Base-by-base conservation (phyloP, 768 basidiomycete species). In the Epithele typhae region DNA sequence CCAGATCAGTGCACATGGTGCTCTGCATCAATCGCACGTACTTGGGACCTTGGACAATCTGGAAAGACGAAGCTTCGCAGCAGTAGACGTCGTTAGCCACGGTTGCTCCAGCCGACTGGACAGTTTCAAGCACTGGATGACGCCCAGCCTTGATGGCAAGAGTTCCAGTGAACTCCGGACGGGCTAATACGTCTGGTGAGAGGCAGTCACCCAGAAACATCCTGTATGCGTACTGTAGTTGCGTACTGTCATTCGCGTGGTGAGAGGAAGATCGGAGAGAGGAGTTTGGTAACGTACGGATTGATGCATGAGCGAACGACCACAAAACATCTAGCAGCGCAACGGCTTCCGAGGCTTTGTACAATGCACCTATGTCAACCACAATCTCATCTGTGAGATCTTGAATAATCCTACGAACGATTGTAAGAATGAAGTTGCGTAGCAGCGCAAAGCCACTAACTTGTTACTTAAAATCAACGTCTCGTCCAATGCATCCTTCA, bases 31-130 rank as follows among this genome's bases (percentile, higher is more conserved):
- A n/a, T 42, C 27, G 15, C n/a, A 54, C 79, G 58, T 56, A 90
- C 89, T 92, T 92, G 3, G 91, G 91, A 0, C 94, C 94, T 52
- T 90, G 92, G 25, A 99, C 77, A 24, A 97, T 78, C 64, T 97
- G 93, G 60, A 99, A 98, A 2, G 78, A 77, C 2, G 91, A 84
- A 1, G 87, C 78, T 49, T 85, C 79, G 47, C 84, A 87, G 57
- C 89, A 89, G 57, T 89, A 99, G 1, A 88, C 82, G 60, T 98
- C 95, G 58, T 97, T 98, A 4, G 90, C 77, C 3, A 97, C 81
- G 22, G 93, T 70, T 4, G 75, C 79, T 3, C 82, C 86, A 0
- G 78, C 75, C 1, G 79, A 69, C 49, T 85, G 81, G 2, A 84
- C 70, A 5, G 71, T 81, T 62, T 95, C 91, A 12, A 95, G 73